Conservation (phyloP, 2,329 filamentous ascomycete genomes). For the Ophiostoma fasciatum region DNA sequence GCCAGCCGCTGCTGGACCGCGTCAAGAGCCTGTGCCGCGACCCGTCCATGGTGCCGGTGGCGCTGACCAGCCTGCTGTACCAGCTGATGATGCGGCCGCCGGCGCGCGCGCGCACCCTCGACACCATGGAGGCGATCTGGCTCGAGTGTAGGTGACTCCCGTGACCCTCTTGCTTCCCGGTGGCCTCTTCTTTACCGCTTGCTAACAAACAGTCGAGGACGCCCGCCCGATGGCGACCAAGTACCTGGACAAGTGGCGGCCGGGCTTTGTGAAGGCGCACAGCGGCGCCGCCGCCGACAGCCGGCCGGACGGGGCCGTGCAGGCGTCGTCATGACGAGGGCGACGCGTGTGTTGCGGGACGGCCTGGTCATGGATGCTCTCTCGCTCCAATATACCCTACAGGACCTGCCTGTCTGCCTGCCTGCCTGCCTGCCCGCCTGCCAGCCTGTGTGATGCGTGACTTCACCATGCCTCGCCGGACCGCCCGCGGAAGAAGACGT, state of each 20-base stretch:
- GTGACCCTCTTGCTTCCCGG: background rate
- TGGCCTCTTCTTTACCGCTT: background rate
- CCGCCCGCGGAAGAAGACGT: constrained; percentile 20
- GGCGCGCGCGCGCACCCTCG: constrained; percentile 45
- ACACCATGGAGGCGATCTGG: constrained; percentile 53
- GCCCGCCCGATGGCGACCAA: constrained; percentile 47
- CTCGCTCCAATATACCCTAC: too few relatives aligned
- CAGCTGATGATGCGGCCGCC: constrained; percentile 54
- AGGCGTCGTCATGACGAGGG: too few relatives aligned
- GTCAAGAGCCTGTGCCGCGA: constrained; percentile 55
- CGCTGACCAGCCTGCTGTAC: constrained; percentile 50
- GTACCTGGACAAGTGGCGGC: constrained; percentile 46
- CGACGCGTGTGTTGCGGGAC: too few relatives aligned
- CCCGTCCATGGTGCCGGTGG: constrained; percentile 47
- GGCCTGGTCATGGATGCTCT: too few relatives aligned
- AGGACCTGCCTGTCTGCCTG: too few relatives aligned
- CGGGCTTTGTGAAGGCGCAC: constrained; percentile 32
- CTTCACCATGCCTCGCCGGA: too few relatives aligned
- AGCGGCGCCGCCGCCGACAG: too few relatives aligned
- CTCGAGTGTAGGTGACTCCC: constrained; percentile 39
- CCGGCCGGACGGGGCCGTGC: too few relatives aligned
- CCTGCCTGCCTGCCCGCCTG: too few relatives aligned
- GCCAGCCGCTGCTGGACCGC: constrained; percentile 52
- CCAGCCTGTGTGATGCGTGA: too few relatives aligned
- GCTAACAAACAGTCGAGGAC: constrained; percentile 36